phyloP scores from a whole-genome alignment of 352 stramenopile species.

The Globisporangium cederbergense region DNA sequence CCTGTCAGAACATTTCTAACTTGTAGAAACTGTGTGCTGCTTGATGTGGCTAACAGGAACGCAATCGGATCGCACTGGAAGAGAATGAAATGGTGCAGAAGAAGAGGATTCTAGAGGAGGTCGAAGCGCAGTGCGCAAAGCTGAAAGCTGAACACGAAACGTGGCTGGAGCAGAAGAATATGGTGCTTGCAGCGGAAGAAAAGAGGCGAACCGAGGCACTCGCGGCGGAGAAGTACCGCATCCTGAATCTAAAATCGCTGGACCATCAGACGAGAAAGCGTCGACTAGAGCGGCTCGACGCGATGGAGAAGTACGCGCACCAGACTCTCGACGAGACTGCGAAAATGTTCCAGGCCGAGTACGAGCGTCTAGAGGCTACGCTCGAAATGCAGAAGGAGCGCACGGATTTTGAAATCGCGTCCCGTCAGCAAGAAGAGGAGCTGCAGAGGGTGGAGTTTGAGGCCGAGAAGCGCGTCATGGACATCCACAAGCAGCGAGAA shows the following conservation, averaged over 20 bases:
- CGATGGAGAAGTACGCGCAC: conserved; percentile 56
- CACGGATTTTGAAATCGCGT: conserved; percentile 62
- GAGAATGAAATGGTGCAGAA: conserved; percentile 67
- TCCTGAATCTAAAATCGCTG: conserved; percentile 68
- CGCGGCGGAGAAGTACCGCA: conserved; percentile 54
- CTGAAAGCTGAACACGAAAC: conserved; percentile 60
- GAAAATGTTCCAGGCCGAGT: conserved; percentile 60
- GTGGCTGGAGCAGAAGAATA: conserved; percentile 61
- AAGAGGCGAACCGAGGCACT: conserved; percentile 52
- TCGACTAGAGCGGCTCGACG: conserved; percentile 52
- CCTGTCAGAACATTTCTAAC: background rate
- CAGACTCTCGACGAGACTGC: conserved; percentile 64
- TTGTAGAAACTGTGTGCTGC: conserved; percentile 1
- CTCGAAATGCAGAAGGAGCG: conserved; percentile 58
- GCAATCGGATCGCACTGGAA: conserved; percentile 77
- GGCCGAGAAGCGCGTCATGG: conserved; percentile 52
- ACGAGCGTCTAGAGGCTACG: conserved; percentile 46
- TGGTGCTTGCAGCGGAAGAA: conserved; percentile 61
- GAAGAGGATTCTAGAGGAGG: conserved; percentile 51
- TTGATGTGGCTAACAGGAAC: conserved; percentile 40
- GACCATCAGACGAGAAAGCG: conserved; percentile 65
- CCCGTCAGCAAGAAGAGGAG: conserved; percentile 74
- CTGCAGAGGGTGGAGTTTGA: conserved; percentile 71
- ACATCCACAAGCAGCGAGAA: conserved; percentile 57
- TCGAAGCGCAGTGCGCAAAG: conserved; percentile 46